A percentile compares a stretch with the other conserved stretches of the same genome.
These are phyloP conservation scores for Fusarium domesticum DNA, from an alignment of 2,329 filamentous ascomycete genomes.

Conservation along the genomic window DNA sequence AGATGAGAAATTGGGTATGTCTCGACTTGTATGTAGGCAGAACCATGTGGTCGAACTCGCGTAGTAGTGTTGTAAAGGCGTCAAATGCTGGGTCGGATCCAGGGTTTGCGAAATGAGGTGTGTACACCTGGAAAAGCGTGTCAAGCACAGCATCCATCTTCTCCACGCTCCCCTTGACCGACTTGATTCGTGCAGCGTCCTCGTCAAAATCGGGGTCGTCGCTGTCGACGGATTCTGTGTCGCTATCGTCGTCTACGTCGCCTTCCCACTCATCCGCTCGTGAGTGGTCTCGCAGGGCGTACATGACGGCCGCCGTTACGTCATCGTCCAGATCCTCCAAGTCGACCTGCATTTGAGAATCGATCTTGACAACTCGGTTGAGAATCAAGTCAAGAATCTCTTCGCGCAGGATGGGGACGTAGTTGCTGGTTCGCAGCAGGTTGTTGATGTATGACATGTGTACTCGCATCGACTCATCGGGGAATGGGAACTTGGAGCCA, in stretches of 20 bases:
- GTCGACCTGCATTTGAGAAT: slow-evolving; percentile 92
- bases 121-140: slow-evolving; percentile 80
- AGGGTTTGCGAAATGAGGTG: slow-evolving; percentile 66
- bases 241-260: slow-evolving; percentile 60
- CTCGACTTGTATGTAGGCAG: slow-evolving; percentile 88
- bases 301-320: slow-evolving; percentile 69
- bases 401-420: slow-evolving; percentile 72
- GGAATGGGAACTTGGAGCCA: slow-evolving; percentile 67
- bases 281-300: slow-evolving; percentile 39
- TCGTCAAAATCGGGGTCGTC: slow-evolving; percentile 67
- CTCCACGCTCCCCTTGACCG: slow-evolving; percentile 75
- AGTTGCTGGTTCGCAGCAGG: slow-evolving; percentile 71
- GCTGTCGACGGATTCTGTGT: slow-evolving; percentile 68
- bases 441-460: slow-evolving; percentile 89
- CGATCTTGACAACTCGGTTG: slow-evolving; percentile 85
- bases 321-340: slow-evolving; percentile 92
- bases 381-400: slow-evolving; percentile 82
- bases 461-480: slow-evolving; percentile 71
- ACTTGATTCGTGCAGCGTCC: slow-evolving; percentile 61
- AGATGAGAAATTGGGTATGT: slow-evolving; percentile 92
- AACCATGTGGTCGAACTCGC: slow-evolving; percentile 83
- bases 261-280: slow-evolving; percentile 43
- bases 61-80: slow-evolving; percentile 74
- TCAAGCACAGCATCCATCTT: slow-evolving; percentile 93
- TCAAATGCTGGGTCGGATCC: slow-evolving; percentile 66